Evolutionary conservation across 192 early-diverging fungal species (phyloP).

Genomic region (Coemansia sp.): DNA sequence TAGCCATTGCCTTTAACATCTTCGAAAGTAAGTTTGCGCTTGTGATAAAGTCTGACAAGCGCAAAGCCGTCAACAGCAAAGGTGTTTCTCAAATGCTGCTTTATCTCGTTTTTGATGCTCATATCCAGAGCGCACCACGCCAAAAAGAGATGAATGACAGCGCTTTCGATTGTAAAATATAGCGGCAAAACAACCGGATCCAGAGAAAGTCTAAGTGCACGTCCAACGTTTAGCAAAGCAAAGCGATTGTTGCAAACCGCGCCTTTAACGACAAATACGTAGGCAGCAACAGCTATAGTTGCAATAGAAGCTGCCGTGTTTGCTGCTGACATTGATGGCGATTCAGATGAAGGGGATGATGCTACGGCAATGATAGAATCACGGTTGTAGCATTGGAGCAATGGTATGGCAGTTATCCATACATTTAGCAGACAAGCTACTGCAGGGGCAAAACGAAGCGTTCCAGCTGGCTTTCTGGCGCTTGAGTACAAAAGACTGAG

Average conservation of each 20-base stretch:
- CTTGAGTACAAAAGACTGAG: neutral
- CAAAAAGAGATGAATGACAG: neutral
- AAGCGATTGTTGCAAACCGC: neutral
- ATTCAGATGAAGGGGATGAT: neutral
- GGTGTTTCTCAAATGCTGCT: neutral
- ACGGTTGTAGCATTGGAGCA: neutral
- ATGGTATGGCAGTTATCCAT: neutral
- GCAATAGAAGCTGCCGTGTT: neutral
- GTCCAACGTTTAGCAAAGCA: neutral
- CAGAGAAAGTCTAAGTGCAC: neutral
- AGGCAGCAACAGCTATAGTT: neutral
- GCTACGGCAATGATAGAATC: neutral
- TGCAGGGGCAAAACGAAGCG: neutral
- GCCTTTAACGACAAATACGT: neutral
- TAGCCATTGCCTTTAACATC: neutral
- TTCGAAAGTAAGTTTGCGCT: neutral
- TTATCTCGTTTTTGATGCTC: neutral
- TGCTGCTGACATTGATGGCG: neutral
- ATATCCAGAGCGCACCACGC: neutral
- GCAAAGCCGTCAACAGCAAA: neutral
- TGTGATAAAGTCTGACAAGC: neutral
- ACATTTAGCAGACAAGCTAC: neutral
- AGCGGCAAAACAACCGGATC: neutral
- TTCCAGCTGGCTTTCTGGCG: neutral
- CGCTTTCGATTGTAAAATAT: neutral